Base-by-base conservation (phyloP, 2,329 filamentous ascomycete species). In the Helotiales sp. region DNA sequence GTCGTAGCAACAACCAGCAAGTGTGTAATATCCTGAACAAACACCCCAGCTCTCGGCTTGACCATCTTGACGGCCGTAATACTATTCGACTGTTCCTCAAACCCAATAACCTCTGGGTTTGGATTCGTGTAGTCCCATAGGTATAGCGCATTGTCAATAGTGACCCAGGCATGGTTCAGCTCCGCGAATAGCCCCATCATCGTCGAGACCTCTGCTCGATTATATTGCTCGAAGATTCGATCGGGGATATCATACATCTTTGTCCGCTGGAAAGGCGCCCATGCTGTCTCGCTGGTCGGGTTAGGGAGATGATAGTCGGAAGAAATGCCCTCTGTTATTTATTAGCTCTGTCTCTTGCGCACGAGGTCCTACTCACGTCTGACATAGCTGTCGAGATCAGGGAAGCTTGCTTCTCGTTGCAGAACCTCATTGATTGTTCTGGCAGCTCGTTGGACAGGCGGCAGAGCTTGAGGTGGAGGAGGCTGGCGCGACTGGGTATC, bases 91-190 rank as follows among this genome's bases (percentile, higher is more conserved):
- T 93, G 89, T 66, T 96, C 92, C 72, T 98, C 93, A 69, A 90
- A 97, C 17, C 93, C 93, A 64, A 96, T 89, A 40, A 97, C 80
- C 71, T 96, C 90, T 5, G 93, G 91, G 66, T 93, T 91, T n/a
- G 90, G 86, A 71, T 91, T 84, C 6, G 92, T 96, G 73, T 97
- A 99, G 75, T 99, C 93, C 96, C 96, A 99, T 15, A 99, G 81
- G 72, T 97, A 99, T 44, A 99, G 80, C 61, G 91, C 90, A 76
- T 96, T 97, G 76, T 99, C 95, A 71, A 99, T 95, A 24, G 90
- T 86, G 55, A 96, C 90, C 90, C 93, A 99, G 29, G 93, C 95
- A 74, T 98, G 92, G 69, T 93, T 93, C 69, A 99, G 82, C 74
- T 96, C 90, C 17, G 95, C 90, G 73, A 99, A 98, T 31, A 99